These are phyloP conservation scores for Alternaria postmessia DNA, from an alignment of 2,329 filamentous ascomycete genomes.

Conservation along the genomic window DNA sequence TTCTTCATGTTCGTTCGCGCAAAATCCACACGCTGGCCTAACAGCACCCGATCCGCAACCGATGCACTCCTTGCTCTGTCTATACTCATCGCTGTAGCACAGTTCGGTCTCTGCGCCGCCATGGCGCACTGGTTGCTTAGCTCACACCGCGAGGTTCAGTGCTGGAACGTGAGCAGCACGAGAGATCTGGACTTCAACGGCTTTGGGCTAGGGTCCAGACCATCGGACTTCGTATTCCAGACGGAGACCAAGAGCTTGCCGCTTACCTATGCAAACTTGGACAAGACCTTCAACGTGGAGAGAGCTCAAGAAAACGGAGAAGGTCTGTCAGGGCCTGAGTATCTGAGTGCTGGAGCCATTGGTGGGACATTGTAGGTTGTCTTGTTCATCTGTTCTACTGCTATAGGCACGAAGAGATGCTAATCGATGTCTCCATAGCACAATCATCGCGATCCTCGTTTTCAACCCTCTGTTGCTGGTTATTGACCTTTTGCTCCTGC, in stretches of 20 bases:
- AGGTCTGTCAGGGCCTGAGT: not conserved
- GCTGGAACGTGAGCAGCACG: not conserved
- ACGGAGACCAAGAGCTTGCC: not conserved
- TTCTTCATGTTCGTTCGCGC: constrained; percentile 3
- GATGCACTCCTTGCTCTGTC: not conserved
- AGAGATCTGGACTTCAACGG: not conserved
- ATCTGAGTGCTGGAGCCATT: not conserved
- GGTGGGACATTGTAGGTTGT: not conserved
- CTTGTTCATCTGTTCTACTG: not conserved
- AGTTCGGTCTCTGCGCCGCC: constrained; percentile 1
- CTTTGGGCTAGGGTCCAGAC: not conserved
- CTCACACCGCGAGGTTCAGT: not conserved
- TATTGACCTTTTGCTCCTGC: not conserved
- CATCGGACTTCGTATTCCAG: not conserved
- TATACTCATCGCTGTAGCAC: constrained; percentile 1
- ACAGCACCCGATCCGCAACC: not conserved
- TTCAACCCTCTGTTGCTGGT: not conserved
- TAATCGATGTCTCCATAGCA: not conserved
- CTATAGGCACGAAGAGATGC: not conserved
- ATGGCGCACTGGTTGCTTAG: not conserved
- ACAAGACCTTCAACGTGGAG: not conserved
- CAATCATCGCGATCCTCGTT: not conserved
- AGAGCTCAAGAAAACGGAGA: not conserved
- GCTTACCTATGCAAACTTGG: constrained; percentile 4
- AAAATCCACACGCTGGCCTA: constrained; percentile 12